These are phyloP conservation scores for Fusarium odoratissimum DNA, from an alignment of 2,329 filamentous ascomycete genomes.

Conservation along the genomic window DNA sequence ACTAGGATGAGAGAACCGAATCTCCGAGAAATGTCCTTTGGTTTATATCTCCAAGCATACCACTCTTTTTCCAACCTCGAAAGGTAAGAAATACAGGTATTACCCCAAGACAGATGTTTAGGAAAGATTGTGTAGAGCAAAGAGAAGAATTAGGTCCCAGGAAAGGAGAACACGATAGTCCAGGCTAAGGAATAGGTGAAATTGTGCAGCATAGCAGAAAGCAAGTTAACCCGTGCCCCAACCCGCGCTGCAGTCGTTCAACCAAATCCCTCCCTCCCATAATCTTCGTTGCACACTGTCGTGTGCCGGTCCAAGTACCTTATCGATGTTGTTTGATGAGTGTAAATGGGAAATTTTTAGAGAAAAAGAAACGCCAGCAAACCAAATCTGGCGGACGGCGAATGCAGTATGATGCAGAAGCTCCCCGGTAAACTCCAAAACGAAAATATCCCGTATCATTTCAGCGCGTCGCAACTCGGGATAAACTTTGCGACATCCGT, in stretches of 20 bases:
- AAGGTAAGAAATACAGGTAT: constrained; percentile 8
- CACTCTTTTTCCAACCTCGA: constrained; percentile 17
- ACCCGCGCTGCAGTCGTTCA: constrained; percentile 42
- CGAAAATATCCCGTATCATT: constrained; percentile 36
- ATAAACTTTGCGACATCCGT: constrained; percentile 24
- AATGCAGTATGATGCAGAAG: constrained; percentile 42
- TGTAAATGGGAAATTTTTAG: constrained; percentile 26
- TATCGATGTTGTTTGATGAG: constrained; percentile 30
- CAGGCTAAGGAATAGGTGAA: constrained; percentile 41
- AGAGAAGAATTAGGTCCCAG: constrained; percentile 22
- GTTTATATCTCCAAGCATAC: constrained; percentile 26
- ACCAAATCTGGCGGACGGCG: constrained; percentile 37
- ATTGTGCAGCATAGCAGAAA: constrained; percentile 48
- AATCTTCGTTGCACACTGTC: constrained; percentile 34
- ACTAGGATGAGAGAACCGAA: constrained; percentile 15
- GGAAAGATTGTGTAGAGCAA: constrained; percentile 42
- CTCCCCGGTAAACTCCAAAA: constrained; percentile 45
- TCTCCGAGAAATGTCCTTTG: constrained; percentile 27
- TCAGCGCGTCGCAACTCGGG: constrained; percentile 25
- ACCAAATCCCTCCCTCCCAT: constrained; percentile 37
- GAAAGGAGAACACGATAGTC: constrained; percentile 21
- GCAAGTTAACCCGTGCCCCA: constrained; percentile 44
- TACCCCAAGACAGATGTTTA: constrained; percentile 30
- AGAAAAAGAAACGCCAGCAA: constrained; percentile 27
- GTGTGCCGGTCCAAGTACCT: constrained; percentile 34